phyloP scores from a whole-genome alignment of 73 alveolate species.

The Symbiodinium natans region DNA sequence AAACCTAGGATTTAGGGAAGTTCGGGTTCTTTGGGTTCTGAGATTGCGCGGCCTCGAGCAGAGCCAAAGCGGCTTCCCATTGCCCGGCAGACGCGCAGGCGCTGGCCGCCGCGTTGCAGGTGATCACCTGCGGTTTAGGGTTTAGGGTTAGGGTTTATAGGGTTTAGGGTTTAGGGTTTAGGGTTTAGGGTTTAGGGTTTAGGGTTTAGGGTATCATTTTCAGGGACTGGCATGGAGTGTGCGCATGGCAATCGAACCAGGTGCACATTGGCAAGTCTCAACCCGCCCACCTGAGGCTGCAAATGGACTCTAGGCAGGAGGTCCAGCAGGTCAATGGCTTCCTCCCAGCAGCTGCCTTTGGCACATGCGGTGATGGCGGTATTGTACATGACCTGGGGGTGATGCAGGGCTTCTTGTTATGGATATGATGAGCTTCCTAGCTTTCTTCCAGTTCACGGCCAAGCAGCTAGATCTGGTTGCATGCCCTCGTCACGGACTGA shows the following conservation, averaged over 20 bases:
- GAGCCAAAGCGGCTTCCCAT: background rate
- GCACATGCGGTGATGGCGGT: background rate
- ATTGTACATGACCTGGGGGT: background rate
- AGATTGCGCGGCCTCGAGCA: background rate
- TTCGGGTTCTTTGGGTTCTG: too few species aligned
- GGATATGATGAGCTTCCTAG: too few species aligned
- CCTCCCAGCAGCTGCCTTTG: background rate
- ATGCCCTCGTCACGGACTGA: background rate
- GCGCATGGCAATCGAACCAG: background rate
- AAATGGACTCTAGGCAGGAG: background rate
- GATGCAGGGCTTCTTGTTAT: background rate
- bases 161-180: background rate
- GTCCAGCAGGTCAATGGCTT: background rate
- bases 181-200: too few species aligned
- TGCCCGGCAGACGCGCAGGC: background rate
- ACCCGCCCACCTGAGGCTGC: background rate
- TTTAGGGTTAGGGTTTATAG: background rate
- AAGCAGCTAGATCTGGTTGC: background rate
- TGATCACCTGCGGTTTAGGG: background rate
- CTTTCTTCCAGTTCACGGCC: too few species aligned
- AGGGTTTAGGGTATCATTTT: too few species aligned
- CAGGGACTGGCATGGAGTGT: slow-evolving; percentile 23
- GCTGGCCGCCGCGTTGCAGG: background rate
- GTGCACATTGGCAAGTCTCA: background rate
- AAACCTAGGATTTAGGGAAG: too few species aligned